Evolutionary conservation across 352 stramenopile species (phyloP).

Genomic region (Globisporangium cystogenes): DNA sequence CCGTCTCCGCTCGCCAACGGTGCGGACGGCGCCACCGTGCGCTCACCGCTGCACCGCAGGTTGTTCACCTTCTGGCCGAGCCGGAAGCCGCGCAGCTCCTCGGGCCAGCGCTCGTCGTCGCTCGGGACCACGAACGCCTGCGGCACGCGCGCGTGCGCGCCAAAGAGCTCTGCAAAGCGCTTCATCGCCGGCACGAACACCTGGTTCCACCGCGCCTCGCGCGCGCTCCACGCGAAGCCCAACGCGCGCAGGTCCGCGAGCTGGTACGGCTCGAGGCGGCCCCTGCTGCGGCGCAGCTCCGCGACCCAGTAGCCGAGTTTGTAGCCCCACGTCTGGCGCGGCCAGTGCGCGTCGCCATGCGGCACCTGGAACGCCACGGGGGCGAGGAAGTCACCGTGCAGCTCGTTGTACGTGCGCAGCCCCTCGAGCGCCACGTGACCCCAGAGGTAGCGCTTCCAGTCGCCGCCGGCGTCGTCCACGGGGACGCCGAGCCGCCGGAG

Average conservation of each 20-base stretch:
- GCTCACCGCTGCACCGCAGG: constrained; percentile 20
- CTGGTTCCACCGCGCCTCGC: constrained; percentile 28
- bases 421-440: constrained; percentile 21
- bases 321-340: constrained; percentile 30
- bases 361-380: constrained; percentile 27
- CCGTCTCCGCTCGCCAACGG: neutral
- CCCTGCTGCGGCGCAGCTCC: constrained; percentile 24
- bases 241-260: constrained; percentile 23
- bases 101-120: constrained; percentile 20
- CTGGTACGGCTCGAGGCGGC: constrained; percentile 25
- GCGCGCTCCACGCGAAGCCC: constrained; percentile 30
- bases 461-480: constrained; percentile 2
- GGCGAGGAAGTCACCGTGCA: constrained; percentile 28
- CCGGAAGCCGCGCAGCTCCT: constrained; percentile 25
- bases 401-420: constrained; percentile 18
- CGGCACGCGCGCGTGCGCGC: constrained; percentile 17
- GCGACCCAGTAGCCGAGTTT: constrained; percentile 35
- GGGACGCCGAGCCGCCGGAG: constrained; percentile 18
- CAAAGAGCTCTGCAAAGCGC: constrained; percentile 23
- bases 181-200: constrained; percentile 31
- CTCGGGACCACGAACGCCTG: constrained; percentile 33
- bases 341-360: constrained; percentile 16
- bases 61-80: constrained; percentile 44
- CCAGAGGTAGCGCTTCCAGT: constrained; percentile 34
- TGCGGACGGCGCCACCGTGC: neutral